phyloP scores from a whole-genome alignment of 768 basidiomycete genomes.

The Russula virescens region DNA sequence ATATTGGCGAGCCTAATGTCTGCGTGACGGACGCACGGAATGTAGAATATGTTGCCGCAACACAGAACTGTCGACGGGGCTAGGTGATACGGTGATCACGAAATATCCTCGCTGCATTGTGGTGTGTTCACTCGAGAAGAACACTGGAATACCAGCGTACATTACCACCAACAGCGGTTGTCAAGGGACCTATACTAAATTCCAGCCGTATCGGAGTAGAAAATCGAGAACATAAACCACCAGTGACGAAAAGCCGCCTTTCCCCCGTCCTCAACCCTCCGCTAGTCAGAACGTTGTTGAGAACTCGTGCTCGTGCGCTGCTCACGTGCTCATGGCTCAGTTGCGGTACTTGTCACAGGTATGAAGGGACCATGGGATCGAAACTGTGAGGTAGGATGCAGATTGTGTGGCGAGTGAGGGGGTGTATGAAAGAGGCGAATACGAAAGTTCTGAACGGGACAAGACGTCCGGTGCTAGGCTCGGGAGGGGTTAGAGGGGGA shows the following conservation, averaged over 20 bases:
- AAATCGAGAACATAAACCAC: not conserved
- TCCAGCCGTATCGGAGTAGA: not conserved
- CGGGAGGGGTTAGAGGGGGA: constrained; percentile 7
- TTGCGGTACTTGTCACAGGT: not conserved
- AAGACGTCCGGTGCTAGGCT: not conserved
- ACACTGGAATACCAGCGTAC: not conserved
- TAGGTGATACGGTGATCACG: not conserved
- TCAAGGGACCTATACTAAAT: not conserved
- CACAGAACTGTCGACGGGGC: not conserved
- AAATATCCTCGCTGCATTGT: not conserved
- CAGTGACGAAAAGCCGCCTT: not conserved
- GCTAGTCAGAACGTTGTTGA: not conserved
- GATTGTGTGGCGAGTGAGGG: not conserved
- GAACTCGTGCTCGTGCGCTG: not conserved
- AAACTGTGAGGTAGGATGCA: not conserved
- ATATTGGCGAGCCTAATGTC: not conserved
- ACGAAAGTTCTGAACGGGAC: not conserved
- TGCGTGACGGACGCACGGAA: not conserved
- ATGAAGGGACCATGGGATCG: not conserved
- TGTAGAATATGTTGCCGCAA: not conserved
- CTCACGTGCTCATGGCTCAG: not conserved
- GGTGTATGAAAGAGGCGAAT: not conserved
- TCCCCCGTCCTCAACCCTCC: no score
- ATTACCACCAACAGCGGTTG: not conserved
- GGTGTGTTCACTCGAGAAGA: not conserved